Evolutionary conservation across 106 monocot species (phyloP).

Genomic region (Alisma plantagoaquatica): DNA sequence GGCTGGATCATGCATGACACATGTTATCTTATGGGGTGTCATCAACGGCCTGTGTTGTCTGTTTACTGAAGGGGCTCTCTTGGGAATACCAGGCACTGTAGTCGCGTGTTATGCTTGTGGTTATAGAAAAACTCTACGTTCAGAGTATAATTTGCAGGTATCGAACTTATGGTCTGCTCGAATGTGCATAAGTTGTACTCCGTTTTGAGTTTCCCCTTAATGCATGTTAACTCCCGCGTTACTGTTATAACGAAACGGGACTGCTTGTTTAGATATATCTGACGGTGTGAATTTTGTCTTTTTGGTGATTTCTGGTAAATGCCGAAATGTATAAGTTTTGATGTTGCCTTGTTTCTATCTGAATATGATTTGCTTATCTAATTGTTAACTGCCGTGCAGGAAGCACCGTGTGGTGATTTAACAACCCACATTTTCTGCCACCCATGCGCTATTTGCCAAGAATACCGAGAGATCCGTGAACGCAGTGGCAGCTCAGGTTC

Average conservation of each 20-base stretch:
- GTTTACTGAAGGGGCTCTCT: slow-evolving; percentile 53
- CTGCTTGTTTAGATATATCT: too few species aligned
- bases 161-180: too few species aligned
- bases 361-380: slow-evolving; percentile 1
- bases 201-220: too few species aligned
- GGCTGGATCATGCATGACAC: slow-evolving; percentile 73
- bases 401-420: slow-evolving; percentile 80
- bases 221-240: too few species aligned
- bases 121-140: slow-evolving; percentile 50
- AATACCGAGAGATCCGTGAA: slow-evolving; percentile 81
- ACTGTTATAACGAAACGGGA: too few species aligned
- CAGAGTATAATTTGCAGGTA: slow-evolving; percentile 70
- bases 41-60: slow-evolving; percentile 69
- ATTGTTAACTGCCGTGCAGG: slow-evolving; percentile 27
- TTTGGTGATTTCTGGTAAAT: too few species aligned
- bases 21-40: slow-evolving; percentile 74
- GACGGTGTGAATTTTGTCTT: too few species aligned
- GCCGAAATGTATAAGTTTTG: too few species aligned
- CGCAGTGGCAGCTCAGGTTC: slow-evolving; percentile 29
- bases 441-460: slow-evolving; percentile 80
- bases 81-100: slow-evolving; percentile 49
- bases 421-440: slow-evolving; percentile 90
- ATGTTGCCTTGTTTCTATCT: too few species aligned
- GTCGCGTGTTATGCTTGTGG: slow-evolving; percentile 89
- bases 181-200: too few species aligned